A percentile compares a stretch with the other conserved stretches of the same genome.
These are phyloP conservation scores for Coelastrella sp. DNA, from an alignment of 139 green algal species.

Conservation along the genomic window DNA sequence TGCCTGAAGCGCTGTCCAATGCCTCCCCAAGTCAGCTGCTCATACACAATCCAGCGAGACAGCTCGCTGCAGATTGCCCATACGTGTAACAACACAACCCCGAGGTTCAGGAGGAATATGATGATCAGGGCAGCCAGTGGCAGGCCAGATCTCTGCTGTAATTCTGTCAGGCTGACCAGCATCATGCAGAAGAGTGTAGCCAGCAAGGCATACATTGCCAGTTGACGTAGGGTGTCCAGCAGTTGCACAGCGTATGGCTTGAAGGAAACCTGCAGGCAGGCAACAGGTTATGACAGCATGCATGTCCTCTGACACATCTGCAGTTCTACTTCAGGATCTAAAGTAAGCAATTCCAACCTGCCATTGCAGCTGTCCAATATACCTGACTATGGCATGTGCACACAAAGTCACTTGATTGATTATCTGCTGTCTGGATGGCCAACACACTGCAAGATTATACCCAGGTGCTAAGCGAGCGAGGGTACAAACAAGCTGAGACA, in stretches of 20 bases:
- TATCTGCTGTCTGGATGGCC: too few relatives aligned
- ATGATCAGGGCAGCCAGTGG: neutral
- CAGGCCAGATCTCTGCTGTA: neutral
- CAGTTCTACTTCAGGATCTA: neutral
- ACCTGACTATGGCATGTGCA: too few relatives aligned
- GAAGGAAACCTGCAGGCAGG: slow-evolving; percentile 20
- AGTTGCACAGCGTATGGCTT: neutral
- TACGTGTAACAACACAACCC: neutral
- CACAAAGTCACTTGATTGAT: too few relatives aligned
- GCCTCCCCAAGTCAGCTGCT: too few relatives aligned
- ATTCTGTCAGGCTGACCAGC: neutral
- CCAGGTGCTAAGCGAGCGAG: neutral
- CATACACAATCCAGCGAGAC: neutral
- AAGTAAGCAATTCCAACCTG: neutral
- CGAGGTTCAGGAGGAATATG: neutral
- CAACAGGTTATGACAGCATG: neutral
- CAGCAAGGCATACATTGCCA: neutral
- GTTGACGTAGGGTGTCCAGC: slow-evolving; percentile 16
- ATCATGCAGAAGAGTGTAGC: neutral
- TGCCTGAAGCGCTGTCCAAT: too few relatives aligned
- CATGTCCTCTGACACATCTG: neutral
- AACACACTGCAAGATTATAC: too few relatives aligned
- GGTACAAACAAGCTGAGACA: too few relatives aligned
- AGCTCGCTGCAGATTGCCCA: slow-evolving; percentile 11
- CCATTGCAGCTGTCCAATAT: too few relatives aligned